phyloP scores from a whole-genome alignment of 2,329 filamentous ascomycete genomes.

The Aspergillus clavatus region DNA sequence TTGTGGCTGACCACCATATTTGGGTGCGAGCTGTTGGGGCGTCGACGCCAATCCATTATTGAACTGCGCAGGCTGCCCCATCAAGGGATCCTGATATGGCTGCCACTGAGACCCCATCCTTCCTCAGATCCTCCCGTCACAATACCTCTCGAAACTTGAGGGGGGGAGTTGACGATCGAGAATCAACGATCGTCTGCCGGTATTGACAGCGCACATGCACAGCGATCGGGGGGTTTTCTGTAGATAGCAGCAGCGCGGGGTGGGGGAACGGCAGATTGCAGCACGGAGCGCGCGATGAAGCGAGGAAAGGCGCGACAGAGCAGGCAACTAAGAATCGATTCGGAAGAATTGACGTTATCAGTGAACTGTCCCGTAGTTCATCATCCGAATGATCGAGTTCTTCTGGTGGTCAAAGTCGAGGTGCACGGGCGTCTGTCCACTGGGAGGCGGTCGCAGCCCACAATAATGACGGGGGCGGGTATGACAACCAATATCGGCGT shows the following conservation, averaged over 20 bases:
- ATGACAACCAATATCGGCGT: slow-evolving; percentile 11
- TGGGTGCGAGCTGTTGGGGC: slow-evolving; percentile 48
- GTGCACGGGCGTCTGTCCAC: background rate
- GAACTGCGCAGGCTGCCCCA: slow-evolving; percentile 60
- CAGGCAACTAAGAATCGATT: slow-evolving; percentile 15
- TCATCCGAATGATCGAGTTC: slow-evolving; percentile 17
- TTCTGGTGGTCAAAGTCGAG: slow-evolving; percentile 7
- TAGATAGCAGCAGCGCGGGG: slow-evolving; percentile 24
- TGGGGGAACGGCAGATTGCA: too few species aligned
- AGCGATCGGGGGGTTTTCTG: slow-evolving; percentile 23
- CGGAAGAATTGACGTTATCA: slow-evolving; percentile 21
- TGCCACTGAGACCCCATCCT: slow-evolving; percentile 61
- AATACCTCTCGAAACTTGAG: slow-evolving; percentile 10
- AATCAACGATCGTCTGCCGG: slow-evolving; percentile 18
- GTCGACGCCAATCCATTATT: slow-evolving; percentile 50
- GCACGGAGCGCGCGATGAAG: slow-evolving; percentile 26
- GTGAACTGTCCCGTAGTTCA: slow-evolving; percentile 19
- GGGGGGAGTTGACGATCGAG: slow-evolving; percentile 4
- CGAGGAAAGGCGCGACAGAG: slow-evolving; percentile 15
- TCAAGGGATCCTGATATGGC: slow-evolving; percentile 59
- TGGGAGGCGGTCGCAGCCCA: slow-evolving; percentile 10
- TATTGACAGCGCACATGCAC: slow-evolving; percentile 25
- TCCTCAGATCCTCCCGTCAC: slow-evolving; percentile 9
- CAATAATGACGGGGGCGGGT: slow-evolving; percentile 13
- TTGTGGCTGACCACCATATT: slow-evolving; percentile 43